Percentiles rank a stretch among this genome's conserved stretches.
Conservation (phyloP, 78 protist species). For the Dictyostelium capitatum region DNA sequence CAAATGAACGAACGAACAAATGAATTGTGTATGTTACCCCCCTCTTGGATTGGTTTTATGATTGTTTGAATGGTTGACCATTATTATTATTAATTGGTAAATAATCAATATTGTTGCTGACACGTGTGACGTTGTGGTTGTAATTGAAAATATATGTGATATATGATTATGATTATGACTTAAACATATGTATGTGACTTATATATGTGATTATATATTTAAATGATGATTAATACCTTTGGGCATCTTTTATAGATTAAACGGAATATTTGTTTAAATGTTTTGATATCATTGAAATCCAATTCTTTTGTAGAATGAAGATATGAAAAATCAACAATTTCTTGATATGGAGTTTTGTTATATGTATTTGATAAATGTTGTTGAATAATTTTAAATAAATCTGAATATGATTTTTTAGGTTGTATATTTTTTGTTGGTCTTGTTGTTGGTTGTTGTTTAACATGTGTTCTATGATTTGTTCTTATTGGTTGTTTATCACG, state of each 20-base stretch:
- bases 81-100: no score
- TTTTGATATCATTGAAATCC: constrained; percentile 13
- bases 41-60: background rate
- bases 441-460: background rate
- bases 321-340: constrained; percentile 49
- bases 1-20: no score
- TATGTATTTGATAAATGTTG: constrained; percentile 8
- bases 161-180: no score
- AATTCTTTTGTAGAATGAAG: background rate
- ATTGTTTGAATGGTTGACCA: background rate
- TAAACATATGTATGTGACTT: no score
- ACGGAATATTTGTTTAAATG: constrained; percentile 30
- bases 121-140: no score
- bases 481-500: background rate
- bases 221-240: constrained; percentile 50
- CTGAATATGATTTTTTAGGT: background rate
- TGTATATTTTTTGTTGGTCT: background rate
- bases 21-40: background rate
- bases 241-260: constrained; percentile 26
- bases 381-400: background rate
- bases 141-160: no score
- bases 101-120: no score
- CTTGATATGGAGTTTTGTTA: background rate
- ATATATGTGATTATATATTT: background rate
- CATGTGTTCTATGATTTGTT: background rate